phyloP scores from a whole-genome alignment of 208 protist genomes.

The Leishmania braziliensis region DNA sequence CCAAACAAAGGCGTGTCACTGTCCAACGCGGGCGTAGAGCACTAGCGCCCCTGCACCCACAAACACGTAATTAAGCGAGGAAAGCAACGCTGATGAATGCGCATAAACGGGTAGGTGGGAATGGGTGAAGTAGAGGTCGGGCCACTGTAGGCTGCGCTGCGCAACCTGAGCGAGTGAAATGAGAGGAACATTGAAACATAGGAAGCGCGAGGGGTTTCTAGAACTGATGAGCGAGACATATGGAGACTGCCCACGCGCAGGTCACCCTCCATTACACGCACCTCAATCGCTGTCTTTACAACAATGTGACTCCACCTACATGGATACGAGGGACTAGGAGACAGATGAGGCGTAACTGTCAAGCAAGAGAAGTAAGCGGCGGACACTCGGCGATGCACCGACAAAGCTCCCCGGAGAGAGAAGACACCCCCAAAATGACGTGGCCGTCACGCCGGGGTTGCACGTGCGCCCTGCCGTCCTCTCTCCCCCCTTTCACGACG shows the following conservation, averaged over 20 bases:
- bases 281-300: not conserved
- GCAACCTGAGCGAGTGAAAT: not conserved
- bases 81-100: not conserved
- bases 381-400: not conserved
- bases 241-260: not conserved
- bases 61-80: not conserved
- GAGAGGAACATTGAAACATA: not conserved
- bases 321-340: not conserved
- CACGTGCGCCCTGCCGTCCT: not conserved
- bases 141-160: not conserved
- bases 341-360: not conserved
- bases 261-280: not conserved
- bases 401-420: not conserved
- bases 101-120: not conserved
- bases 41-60: not conserved
- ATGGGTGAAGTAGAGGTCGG: not conserved
- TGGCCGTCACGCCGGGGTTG: not conserved
- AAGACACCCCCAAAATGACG: no score
- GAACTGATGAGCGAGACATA: not conserved
- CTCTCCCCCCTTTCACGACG: not conserved
- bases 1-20: not conserved
- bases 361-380: not conserved
- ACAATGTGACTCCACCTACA: not conserved
- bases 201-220: not conserved
- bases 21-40: not conserved